Evolutionary conservation across 768 basidiomycete genomes (phyloP).

Genomic region (Porphyrellus cyaneotinctus): DNA sequence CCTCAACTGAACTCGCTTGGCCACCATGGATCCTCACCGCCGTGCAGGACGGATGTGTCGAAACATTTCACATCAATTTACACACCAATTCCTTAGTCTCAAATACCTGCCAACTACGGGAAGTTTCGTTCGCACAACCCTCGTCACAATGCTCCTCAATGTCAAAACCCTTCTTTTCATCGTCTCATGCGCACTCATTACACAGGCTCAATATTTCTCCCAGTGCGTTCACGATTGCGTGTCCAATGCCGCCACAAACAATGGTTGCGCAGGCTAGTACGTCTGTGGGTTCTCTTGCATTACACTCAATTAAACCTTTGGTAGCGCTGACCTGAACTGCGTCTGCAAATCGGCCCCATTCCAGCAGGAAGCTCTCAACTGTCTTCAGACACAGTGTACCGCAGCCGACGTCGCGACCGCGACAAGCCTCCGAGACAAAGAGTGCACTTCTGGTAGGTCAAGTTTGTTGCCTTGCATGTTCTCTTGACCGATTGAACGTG

Average conservation of each 20-base stretch:
- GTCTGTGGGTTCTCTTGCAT: neutral
- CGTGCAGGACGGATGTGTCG: no score
- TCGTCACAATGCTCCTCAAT: slow-evolving; percentile 16
- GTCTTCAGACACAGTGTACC: slow-evolving; percentile 35
- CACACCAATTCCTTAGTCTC: no score
- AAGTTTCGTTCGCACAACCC: neutral
- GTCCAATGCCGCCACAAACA: neutral
- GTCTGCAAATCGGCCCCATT: slow-evolving; percentile 37
- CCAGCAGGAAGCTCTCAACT: slow-evolving; percentile 32
- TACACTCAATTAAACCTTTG: neutral
- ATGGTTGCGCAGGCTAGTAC: slow-evolving; percentile 15
- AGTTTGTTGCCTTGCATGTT: no score
- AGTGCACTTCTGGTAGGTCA: slow-evolving; percentile 31
- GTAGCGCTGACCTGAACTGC: slow-evolving; percentile 38
- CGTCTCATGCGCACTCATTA: slow-evolving; percentile 15
- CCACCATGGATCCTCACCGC: no score
- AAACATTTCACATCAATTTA: no score
- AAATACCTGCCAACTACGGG: no score
- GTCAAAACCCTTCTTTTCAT: slow-evolving; percentile 17
- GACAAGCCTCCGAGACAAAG: slow-evolving; percentile 21
- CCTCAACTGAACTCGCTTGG: no score
- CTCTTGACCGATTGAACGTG: neutral
- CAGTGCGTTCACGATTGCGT: slow-evolving; percentile 11
- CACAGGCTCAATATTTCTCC: slow-evolving; percentile 16
- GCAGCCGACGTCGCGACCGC: slow-evolving; percentile 31